Evolutionary conservation across 2,329 filamentous ascomycete genomes (phyloP).

Genomic region (Aspergillus intermedius): DNA sequence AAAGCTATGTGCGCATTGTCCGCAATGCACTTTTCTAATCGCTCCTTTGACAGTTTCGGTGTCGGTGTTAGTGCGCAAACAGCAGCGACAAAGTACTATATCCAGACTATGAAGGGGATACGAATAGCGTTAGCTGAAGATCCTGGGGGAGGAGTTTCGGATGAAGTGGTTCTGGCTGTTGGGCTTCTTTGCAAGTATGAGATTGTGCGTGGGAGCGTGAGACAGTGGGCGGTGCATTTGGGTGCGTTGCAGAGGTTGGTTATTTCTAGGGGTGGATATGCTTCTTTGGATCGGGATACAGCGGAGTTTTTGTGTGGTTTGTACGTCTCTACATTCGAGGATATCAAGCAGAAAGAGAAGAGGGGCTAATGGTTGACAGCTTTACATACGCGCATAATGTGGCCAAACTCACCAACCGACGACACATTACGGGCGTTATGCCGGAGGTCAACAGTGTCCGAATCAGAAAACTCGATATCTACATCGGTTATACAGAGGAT

Average conservation of each 20-base stretch:
- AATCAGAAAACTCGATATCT: constrained; percentile 28
- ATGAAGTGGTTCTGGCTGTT: constrained; percentile 29
- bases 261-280: constrained; percentile 26
- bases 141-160: constrained; percentile 14
- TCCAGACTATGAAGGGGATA: constrained; percentile 27
- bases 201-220: constrained; percentile 32
- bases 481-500: constrained; percentile 33
- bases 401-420: constrained; percentile 28
- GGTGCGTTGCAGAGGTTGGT: constrained; percentile 29
- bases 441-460: constrained; percentile 17
- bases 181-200: constrained; percentile 35
- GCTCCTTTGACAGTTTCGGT: constrained; percentile 12
- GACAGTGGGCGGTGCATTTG: constrained; percentile 33
- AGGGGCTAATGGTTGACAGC: constrained; percentile 11
- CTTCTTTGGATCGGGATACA: constrained; percentile 22
- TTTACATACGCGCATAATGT: constrained; percentile 30
- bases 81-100: constrained; percentile 28
- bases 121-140: constrained; percentile 19
- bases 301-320: constrained; percentile 29
- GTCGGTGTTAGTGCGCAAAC: constrained; percentile 18
- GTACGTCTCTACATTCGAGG: constrained; percentile 15
- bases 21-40: constrained; percentile 31
- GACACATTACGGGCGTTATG: constrained; percentile 13
- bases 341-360: too few species aligned
- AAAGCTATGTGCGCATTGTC: constrained; percentile 34